phyloP scores from a whole-genome alignment of 2,329 filamentous ascomycete species.

The Diaporthe vaccinii region DNA sequence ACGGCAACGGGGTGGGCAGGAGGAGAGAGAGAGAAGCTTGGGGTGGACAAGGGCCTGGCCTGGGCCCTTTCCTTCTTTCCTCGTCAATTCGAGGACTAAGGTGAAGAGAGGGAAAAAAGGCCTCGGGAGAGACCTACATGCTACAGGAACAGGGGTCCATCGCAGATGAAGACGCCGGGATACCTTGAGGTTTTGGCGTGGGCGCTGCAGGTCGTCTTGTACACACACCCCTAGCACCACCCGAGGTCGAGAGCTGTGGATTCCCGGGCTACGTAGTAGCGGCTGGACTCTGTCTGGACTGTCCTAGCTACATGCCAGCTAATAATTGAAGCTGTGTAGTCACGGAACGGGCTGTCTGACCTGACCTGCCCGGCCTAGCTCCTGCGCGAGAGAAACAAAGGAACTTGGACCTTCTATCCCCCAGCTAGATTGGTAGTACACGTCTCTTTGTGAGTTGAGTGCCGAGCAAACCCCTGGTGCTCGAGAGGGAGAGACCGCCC shows the following conservation, averaged over 20 bases:
- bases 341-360: background rate
- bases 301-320: slow-evolving; percentile 1
- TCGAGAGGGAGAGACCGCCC: background rate
- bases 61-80: slow-evolving; percentile 1
- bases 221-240: slow-evolving; percentile 17
- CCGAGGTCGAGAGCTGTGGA: slow-evolving; percentile 17
- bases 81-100: slow-evolving; percentile 26
- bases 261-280: background rate
- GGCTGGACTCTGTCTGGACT: background rate
- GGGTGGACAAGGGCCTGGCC: background rate
- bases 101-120: slow-evolving; percentile 10
- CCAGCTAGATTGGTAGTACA: background rate
- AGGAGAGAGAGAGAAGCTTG: background rate
- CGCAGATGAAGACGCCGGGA: slow-evolving; percentile 28
- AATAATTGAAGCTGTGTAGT: background rate
- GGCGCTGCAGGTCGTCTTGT: slow-evolving; percentile 25
- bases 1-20: background rate
- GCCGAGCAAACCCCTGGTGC: background rate
- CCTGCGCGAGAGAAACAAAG: slow-evolving; percentile 1
- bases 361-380: slow-evolving; percentile 3
- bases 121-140: slow-evolving; percentile 24
- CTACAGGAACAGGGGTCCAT: slow-evolving; percentile 29
- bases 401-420: background rate
- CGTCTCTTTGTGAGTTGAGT: slow-evolving; percentile 2
- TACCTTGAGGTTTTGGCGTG: slow-evolving; percentile 31